Conservation (phyloP, 345 rosid genomes). For the Gossypium longicalyx region DNA sequence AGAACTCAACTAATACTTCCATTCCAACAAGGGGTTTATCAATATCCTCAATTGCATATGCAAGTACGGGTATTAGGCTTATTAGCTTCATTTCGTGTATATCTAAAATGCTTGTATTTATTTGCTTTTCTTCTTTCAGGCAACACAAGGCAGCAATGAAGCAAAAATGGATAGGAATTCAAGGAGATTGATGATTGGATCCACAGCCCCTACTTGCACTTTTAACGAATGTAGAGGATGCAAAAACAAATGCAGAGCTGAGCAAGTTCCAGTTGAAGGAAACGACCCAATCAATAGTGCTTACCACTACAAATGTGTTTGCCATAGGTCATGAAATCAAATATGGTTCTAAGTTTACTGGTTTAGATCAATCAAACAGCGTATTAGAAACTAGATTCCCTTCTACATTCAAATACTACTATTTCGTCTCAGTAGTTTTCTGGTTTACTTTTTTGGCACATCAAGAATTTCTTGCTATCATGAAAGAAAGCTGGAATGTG, state of each 20-base stretch:
- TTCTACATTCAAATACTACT: too few relatives aligned
- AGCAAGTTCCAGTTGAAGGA: conserved; percentile 95
- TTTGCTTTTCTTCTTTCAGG: not conserved
- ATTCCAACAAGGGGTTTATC: conserved; percentile 20
- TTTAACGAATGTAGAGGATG: conserved; percentile 95
- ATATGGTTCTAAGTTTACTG: not conserved
- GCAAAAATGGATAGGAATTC: conserved; percentile 29
- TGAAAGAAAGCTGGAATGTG: not conserved
- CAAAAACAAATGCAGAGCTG: conserved; percentile 86
- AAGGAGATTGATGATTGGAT: conserved; percentile 82
- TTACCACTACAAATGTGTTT: conserved; percentile 86
- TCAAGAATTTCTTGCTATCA: not conserved
- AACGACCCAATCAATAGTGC: conserved; percentile 90
- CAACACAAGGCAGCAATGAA: conserved; percentile 23
- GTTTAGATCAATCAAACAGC: conserved; percentile 8
- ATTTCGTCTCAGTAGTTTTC: not conserved
- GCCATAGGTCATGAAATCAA: conserved; percentile 48
- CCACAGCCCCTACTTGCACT: conserved; percentile 87
- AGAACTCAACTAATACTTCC: conserved; percentile 32
- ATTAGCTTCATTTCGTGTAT: not conserved
- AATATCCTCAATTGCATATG: conserved; percentile 26
- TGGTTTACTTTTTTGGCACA: conserved; percentile 6
- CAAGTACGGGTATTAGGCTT: conserved; percentile 29
- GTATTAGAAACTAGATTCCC: not conserved
- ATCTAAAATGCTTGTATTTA: not conserved